A percentile compares a stretch with the other conserved stretches of the same genome.
phyloP scores from a whole-genome alignment of 2,329 filamentous ascomycete species.

The Diaporthe sp. region DNA sequence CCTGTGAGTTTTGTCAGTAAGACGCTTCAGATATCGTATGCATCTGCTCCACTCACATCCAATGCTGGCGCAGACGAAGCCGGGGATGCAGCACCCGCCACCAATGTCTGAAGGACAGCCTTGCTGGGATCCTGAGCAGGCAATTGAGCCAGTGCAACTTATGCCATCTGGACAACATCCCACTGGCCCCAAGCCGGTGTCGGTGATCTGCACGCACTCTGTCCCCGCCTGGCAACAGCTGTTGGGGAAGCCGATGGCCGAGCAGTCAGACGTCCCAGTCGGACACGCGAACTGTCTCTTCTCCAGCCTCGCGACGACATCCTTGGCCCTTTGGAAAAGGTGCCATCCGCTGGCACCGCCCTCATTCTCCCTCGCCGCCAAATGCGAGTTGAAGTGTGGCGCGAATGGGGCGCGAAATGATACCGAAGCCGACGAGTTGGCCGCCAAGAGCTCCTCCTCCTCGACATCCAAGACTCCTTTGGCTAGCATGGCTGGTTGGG shows the following conservation, averaged over 20 bases:
- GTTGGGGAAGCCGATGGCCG: slow-evolving; percentile 73
- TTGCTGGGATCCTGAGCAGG: slow-evolving; percentile 72
- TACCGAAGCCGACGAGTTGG: slow-evolving; percentile 52
- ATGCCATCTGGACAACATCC: slow-evolving; percentile 80
- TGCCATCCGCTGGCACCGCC: slow-evolving; percentile 42
- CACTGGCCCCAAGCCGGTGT: slow-evolving; percentile 75
- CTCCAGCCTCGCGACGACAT: slow-evolving; percentile 62
- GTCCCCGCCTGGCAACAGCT: slow-evolving; percentile 80
- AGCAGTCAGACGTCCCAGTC: slow-evolving; percentile 74
- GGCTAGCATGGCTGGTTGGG: slow-evolving; percentile 33
- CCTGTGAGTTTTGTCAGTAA: slow-evolving; percentile 46
- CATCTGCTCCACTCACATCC: slow-evolving; percentile 70
- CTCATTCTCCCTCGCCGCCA: slow-evolving; percentile 32
- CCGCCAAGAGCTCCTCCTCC: slow-evolving; percentile 48
- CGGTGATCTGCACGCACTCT: slow-evolving; percentile 74
- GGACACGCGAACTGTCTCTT: slow-evolving; percentile 77
- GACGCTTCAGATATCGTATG: neutral
- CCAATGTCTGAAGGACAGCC: slow-evolving; percentile 75
- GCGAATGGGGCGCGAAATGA: slow-evolving; percentile 66
- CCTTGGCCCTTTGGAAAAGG: slow-evolving; percentile 59
- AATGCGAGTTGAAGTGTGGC: slow-evolving; percentile 54
- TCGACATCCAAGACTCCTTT: slow-evolving; percentile 41
- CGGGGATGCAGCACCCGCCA: slow-evolving; percentile 82
- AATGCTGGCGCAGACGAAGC: slow-evolving; percentile 76
- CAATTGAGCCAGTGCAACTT: slow-evolving; percentile 74